Conservation (phyloP, 225 moss, liverwort and hornwort species). For the Pseudisothecium myosuroides region DNA sequence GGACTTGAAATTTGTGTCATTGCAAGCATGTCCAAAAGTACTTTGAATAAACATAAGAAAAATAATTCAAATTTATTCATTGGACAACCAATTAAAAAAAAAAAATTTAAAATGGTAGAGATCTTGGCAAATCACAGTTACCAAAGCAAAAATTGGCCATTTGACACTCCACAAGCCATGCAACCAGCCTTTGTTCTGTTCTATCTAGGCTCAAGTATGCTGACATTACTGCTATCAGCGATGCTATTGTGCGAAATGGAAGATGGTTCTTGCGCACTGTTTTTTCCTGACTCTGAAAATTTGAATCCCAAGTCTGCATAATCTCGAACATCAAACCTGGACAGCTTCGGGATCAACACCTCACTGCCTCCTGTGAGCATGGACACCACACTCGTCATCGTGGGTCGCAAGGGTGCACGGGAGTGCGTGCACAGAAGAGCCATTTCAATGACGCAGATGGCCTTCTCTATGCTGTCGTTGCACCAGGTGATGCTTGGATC, state of each 20-base stretch:
- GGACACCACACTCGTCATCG: slow-evolving; percentile 50
- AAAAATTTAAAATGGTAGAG: neutral
- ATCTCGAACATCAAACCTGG: slow-evolving; percentile 20
- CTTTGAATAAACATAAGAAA: too few relatives aligned
- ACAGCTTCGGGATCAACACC: neutral
- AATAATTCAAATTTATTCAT: neutral
- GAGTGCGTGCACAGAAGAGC: slow-evolving; percentile 60
- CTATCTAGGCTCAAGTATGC: slow-evolving; percentile 4
- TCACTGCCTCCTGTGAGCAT: slow-evolving; percentile 26
- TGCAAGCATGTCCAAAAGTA: neutral
- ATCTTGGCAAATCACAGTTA: neutral
- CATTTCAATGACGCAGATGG: slow-evolving; percentile 19
- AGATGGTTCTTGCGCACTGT: neutral
- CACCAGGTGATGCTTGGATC: slow-evolving; percentile 41
- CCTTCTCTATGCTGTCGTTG: slow-evolving; percentile 6
- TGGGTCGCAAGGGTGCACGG: slow-evolving; percentile 25
- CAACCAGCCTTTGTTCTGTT: neutral
- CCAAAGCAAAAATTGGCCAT: neutral
- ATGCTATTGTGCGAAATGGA: neutral
- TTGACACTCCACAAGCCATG: neutral
- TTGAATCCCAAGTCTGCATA: slow-evolving; percentile 6
- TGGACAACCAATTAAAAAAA: neutral
- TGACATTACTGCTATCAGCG: slow-evolving; percentile 7
- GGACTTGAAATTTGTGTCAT: neutral
- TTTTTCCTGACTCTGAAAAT: neutral